Percentiles rank a stretch among this genome's conserved stretches.
Evolutionary conservation across 2,329 filamentous ascomycete species (phyloP).

Genomic region (Dichotomopilus funicola): DNA sequence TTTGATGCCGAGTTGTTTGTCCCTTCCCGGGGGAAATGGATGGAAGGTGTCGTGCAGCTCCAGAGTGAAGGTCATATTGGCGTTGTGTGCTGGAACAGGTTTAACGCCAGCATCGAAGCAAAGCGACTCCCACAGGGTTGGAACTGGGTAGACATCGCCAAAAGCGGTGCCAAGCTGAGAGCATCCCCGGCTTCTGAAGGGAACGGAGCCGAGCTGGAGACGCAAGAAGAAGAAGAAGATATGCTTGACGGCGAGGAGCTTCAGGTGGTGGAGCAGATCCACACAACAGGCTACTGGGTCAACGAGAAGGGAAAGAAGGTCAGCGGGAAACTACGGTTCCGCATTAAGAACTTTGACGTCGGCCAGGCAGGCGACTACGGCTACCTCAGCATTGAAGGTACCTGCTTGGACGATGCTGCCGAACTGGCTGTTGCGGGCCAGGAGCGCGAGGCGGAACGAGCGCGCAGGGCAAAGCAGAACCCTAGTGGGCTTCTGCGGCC

Average conservation of each 20-base stretch:
- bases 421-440: slow-evolving; percentile 55
- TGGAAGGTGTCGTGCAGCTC: slow-evolving; percentile 77
- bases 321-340: slow-evolving; percentile 64
- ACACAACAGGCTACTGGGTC: slow-evolving; percentile 65
- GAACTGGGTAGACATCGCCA: slow-evolving; percentile 66
- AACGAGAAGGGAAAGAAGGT: slow-evolving; percentile 64
- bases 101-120: slow-evolving; percentile 81
- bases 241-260: slow-evolving; percentile 38
- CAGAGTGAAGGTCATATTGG: slow-evolving; percentile 87
- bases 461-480: slow-evolving; percentile 33
- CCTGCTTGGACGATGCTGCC: slow-evolving; percentile 65
- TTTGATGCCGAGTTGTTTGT: slow-evolving; percentile 80
- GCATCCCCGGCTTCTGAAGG: slow-evolving; percentile 10
- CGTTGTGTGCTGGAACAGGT: slow-evolving; percentile 82
- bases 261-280: slow-evolving; percentile 46
- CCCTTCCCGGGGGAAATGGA: slow-evolving; percentile 62
- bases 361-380: slow-evolving; percentile 67
- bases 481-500: slow-evolving; percentile 26
- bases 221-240: slow-evolving; percentile 26
- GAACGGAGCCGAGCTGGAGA: slow-evolving; percentile 20
- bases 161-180: slow-evolving; percentile 30
- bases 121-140: slow-evolving; percentile 69
- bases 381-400: slow-evolving; percentile 81
- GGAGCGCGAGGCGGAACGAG: slow-evolving; percentile 39
- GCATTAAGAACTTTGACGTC: slow-evolving; percentile 79